Conservation (phyloP, 805 yeast species). For the Ogataea philodendri region DNA sequence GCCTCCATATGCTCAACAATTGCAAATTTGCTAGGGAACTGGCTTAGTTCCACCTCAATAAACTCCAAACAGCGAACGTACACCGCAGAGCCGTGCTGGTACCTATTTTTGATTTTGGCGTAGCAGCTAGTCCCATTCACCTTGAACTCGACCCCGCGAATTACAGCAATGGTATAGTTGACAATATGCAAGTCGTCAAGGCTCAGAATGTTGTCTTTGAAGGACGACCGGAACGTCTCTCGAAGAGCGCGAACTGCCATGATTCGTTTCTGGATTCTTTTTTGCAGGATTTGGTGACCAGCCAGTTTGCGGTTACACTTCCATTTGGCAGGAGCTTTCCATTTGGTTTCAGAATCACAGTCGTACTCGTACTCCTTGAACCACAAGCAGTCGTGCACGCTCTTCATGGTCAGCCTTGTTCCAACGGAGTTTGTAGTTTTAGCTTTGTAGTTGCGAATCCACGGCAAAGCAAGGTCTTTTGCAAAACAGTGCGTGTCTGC, state of each 20-base stretch:
- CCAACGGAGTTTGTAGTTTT: slow-evolving; percentile 10
- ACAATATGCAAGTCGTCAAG: slow-evolving; percentile 1
- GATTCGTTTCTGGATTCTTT: slow-evolving; percentile 13
- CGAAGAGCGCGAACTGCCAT: slow-evolving; percentile 7
- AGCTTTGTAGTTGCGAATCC: slow-evolving; percentile 14
- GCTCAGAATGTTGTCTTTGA: background rate
- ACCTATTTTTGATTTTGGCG: slow-evolving; percentile 12
- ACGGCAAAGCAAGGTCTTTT: slow-evolving; percentile 13
- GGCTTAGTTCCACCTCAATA: slow-evolving; percentile 10
- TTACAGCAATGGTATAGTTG: background rate
- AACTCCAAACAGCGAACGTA: slow-evolving; percentile 18
- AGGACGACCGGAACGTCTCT: background rate
- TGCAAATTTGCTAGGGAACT: slow-evolving; percentile 13
- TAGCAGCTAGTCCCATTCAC: slow-evolving; percentile 10
- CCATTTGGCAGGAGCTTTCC: slow-evolving; percentile 17
- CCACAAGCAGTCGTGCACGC: slow-evolving; percentile 19
- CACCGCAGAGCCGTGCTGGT: slow-evolving; percentile 5
- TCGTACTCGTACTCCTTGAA: slow-evolving; percentile 12
- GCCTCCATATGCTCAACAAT: slow-evolving; percentile 12
- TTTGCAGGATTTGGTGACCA: slow-evolving; percentile 14
- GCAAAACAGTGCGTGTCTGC: slow-evolving; percentile 10
- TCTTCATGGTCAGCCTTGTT: slow-evolving; percentile 13
- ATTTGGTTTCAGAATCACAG: slow-evolving; percentile 6
- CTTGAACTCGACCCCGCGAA: slow-evolving; percentile 4
- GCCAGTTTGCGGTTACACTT: slow-evolving; percentile 8